phyloP scores from a whole-genome alignment of 495 filamentous ascomycete genomes.

The Annulohypoxylon nitens region DNA sequence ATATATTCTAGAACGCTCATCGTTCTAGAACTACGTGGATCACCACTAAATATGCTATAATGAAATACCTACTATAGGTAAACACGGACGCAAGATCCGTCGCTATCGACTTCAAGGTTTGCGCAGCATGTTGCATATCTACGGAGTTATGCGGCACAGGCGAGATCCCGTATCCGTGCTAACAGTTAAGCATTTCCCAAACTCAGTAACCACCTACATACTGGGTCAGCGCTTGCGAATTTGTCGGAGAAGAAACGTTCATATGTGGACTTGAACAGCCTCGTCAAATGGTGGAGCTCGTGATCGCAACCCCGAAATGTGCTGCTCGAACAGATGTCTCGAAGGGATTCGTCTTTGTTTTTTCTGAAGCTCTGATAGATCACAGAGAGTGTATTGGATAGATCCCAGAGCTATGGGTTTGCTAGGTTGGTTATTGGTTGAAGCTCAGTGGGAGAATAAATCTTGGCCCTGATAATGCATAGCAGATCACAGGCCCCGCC shows the following conservation, averaged over 20 bases:
- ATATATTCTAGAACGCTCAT: conserved; percentile 35
- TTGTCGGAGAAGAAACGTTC: neutral
- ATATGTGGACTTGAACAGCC: conserved; percentile 5
- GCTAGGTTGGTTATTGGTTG: conserved; percentile 32
- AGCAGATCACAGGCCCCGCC: conserved; percentile 44
- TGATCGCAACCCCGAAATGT: conserved; percentile 8
- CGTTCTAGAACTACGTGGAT: conserved; percentile 33
- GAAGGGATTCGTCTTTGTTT: conserved; percentile 36
- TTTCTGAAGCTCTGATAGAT: conserved; percentile 33
- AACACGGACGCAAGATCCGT: neutral
- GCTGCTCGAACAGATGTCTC: conserved; percentile 34
- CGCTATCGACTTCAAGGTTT: conserved; percentile 34
- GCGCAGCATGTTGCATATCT: conserved; percentile 11
- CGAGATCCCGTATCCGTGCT: conserved; percentile 25
- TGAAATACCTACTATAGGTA: conserved; percentile 3
- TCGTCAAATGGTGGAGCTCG: conserved; percentile 29
- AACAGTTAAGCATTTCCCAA: neutral
- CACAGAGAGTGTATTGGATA: conserved; percentile 24
- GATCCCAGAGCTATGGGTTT: conserved; percentile 28
- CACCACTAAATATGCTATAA: neutral
- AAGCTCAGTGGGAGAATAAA: conserved; percentile 36
- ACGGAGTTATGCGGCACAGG: conserved; percentile 11
- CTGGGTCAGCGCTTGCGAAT: neutral
- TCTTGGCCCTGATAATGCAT: conserved; percentile 49
- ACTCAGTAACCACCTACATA: neutral